Base-by-base conservation (phyloP, 1,139 yeast genomes). In the Saccharomyces hybrid region DNA sequence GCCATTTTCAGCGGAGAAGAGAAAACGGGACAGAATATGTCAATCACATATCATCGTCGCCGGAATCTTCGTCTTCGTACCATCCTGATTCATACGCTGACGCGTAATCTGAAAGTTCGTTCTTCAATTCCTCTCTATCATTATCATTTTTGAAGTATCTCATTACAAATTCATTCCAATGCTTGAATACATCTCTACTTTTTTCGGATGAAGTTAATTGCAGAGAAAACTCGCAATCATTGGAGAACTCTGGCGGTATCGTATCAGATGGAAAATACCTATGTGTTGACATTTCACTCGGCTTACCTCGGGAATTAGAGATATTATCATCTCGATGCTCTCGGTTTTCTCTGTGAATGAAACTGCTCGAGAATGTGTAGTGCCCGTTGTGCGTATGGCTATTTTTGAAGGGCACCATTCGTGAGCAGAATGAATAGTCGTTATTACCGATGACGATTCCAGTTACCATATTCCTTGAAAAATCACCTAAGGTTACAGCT, bases 71-170 rank as follows among this genome's bases (percentile, higher is more conserved):
- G 52, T 78, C 83, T 44, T 77, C 80, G 48, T 74, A 75, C 73
- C 79, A 82, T 0, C 89, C 90, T 60, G 73, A 70, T 27, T 80
- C 80, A 62, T 86, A 87, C 53, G 78, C 79, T 31, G 76, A 75
- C 0, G 82, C 75, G 47, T 82, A 55, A 3, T 69, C 67, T 23
- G 77, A 79, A 16, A 86, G 66, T 41, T 78, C 78, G 54, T 88
- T 86, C 27, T 83, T 72, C 55, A 86, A 63, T 55, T 86, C 91
- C 38, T 80, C 84, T 56, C 86, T 77, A 50, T 85, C 91, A 7
- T 58, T 56, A 53, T 84, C 91, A n/a, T 79, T 77, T 57, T 70
- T 74, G 57, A 75, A 74, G 38, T 73, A 70, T 49, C 75, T 73
- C 0, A 75, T 66, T 1, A 84, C 78, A 38, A 75, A 65, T 13